Conservation (phyloP, 345 rosid species). For the Gynandropsis gynandra region DNA sequence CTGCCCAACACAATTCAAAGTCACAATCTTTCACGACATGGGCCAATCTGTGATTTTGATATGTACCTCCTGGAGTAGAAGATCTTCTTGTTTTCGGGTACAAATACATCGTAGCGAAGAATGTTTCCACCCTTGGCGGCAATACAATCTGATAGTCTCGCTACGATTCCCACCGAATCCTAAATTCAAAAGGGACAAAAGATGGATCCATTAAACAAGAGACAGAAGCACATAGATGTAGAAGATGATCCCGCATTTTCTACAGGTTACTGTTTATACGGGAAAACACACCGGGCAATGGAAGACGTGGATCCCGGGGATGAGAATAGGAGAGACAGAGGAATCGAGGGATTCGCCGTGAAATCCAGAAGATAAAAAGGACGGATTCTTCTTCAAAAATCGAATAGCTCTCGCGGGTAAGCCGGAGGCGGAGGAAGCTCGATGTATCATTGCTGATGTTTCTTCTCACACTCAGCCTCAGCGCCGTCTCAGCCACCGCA, state of each 20-base stretch:
- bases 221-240: neutral
- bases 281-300: constrained; percentile 66
- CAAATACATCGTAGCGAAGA: constrained; percentile 83
- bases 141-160: constrained; percentile 82
- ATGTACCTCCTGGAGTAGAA: constrained; percentile 87
- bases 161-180: constrained; percentile 89
- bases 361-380: constrained; percentile 35
- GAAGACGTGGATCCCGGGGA: constrained; percentile 84
- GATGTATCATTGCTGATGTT: constrained; percentile 31
- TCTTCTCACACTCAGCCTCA: constrained; percentile 7
- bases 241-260: no score
- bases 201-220: neutral
- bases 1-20: constrained; percentile 22
- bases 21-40: constrained; percentile 1
- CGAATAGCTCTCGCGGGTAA: constrained; percentile 28
- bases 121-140: constrained; percentile 93
- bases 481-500: neutral
- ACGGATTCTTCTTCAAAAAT: constrained; percentile 39
- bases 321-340: constrained; percentile 40
- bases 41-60: neutral
- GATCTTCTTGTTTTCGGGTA: constrained; percentile 64
- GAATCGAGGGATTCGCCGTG: constrained; percentile 43
- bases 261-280: neutral
- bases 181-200: constrained; percentile 22
- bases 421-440: constrained; percentile 31